These are phyloP conservation scores for Talaromyces verruculosus DNA, from an alignment of 2,329 filamentous ascomycete species.

Conservation along the genomic window DNA sequence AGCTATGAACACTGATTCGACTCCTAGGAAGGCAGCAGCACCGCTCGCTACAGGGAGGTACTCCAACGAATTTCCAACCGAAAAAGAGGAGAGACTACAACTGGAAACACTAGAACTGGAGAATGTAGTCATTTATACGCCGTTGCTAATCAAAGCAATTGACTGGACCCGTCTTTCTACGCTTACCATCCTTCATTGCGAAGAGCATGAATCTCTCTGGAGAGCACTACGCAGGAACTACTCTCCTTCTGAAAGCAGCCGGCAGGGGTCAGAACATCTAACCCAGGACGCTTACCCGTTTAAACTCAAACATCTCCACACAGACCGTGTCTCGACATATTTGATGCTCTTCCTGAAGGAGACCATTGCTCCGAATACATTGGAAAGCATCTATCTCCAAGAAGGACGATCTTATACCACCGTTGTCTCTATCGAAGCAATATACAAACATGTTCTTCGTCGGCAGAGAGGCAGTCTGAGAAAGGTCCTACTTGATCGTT, in stretches of 20 bases:
- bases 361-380: conserved; percentile 71
- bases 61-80: not conserved
- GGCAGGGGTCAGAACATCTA: not conserved
- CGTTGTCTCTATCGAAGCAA: conserved; percentile 64
- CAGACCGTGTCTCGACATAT: conserved; percentile 67
- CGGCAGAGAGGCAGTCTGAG: conserved; percentile 69
- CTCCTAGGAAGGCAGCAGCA: not conserved
- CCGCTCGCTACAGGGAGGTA: not conserved
- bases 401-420: conserved; percentile 60
- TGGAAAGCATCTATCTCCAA: conserved; percentile 78
- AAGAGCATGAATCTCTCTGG: conserved; percentile 73
- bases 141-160: conserved; percentile 67
- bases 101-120: conserved; percentile 75
- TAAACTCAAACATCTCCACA: conserved; percentile 71
- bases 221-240: conserved; percentile 66
- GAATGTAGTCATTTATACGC: conserved; percentile 69
- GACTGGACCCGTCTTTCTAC: conserved; percentile 73
- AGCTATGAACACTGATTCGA: not conserved
- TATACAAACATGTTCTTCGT: conserved; percentile 69
- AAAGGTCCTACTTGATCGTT: conserved; percentile 73
- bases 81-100: conserved; percentile 50
- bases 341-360: conserved; percentile 75
- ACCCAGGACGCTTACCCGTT: conserved; percentile 57
- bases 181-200: conserved; percentile 72
- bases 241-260: conserved; percentile 41